A percentile compares a stretch with the other conserved stretches of the same genome.
These are phyloP conservation scores for Stephania cephalantha DNA, from an alignment of 164 flowering plant species.

Conservation along the genomic window DNA sequence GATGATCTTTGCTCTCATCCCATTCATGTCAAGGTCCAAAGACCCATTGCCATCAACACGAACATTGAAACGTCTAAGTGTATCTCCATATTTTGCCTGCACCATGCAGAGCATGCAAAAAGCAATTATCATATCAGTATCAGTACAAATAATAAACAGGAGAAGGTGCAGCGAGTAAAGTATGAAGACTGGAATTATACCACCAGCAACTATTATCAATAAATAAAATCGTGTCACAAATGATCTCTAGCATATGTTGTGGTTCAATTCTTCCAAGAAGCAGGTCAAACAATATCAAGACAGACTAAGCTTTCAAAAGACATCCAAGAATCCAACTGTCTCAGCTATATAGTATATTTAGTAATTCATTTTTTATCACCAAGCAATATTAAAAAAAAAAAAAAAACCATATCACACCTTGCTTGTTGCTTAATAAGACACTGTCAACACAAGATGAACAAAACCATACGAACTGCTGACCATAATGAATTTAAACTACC, in stretches of 20 bases:
- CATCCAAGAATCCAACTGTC: not conserved
- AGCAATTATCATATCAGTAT: not conserved
- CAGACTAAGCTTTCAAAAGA: not conserved
- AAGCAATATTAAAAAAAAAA: not conserved
- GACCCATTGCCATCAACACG: conserved; percentile 25
- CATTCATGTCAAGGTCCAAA: conserved; percentile 51
- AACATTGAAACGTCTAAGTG: conserved; percentile 70
- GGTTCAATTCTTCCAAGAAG: not conserved
- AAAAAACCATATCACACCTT: not conserved
- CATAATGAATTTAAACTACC: not conserved
- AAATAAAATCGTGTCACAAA: not conserved
- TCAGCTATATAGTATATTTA: not conserved
- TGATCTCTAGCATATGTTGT: not conserved
- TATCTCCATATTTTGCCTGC: conserved; percentile 74
- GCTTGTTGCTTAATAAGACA: not conserved
- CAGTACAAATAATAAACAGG: too few relatives aligned
- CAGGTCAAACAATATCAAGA: not conserved
- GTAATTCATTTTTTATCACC: not conserved
- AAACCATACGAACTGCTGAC: not conserved
- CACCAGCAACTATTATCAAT: not conserved
- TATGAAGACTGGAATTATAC: not conserved
- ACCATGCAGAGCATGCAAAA: not conserved
- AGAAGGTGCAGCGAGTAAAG: too few relatives aligned
- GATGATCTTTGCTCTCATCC: conserved; percentile 47
- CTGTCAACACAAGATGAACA: not conserved